phyloP scores from a whole-genome alignment of 176 grass and related monocot species.

The Lolium rigidum region DNA sequence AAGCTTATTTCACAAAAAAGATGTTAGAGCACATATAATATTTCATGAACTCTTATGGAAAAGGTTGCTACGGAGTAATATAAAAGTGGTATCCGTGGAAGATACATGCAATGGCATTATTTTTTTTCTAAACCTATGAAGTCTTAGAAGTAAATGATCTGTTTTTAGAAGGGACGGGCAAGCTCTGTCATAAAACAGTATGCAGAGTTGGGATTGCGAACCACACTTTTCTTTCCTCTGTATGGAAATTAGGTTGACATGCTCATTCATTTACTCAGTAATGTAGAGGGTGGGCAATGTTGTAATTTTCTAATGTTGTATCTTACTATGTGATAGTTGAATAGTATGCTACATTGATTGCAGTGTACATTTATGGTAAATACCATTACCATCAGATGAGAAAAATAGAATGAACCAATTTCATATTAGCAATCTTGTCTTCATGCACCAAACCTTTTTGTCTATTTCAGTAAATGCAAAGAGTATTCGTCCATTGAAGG shows the following conservation, averaged over 20 bases:
- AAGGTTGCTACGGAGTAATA: too few species aligned
- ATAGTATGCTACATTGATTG: neutral
- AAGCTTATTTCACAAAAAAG: neutral
- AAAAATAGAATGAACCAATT: neutral
- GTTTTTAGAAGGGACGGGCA: neutral
- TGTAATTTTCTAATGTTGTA: neutral
- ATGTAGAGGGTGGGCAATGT: neutral
- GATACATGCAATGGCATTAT: neutral
- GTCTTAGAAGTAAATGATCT: neutral
- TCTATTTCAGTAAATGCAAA: constrained; percentile 24
- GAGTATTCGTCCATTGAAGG: too few species aligned
- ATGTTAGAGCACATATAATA: neutral
- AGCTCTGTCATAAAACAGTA: neutral
- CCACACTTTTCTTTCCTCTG: neutral
- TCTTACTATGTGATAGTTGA: neutral
- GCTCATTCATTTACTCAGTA: neutral
- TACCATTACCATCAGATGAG: neutral
- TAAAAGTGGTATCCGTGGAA: too few species aligned
- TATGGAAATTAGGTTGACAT: neutral
- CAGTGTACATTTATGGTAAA: neutral
- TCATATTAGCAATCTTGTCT: neutral
- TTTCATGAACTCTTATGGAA: too few species aligned
- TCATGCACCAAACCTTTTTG: neutral
- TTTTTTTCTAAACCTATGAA: neutral
- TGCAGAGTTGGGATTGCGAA: neutral